Percentiles rank a stretch among this genome's conserved stretches.
These are phyloP conservation scores for fission yeast (Schizosaccharomyces pombe) DNA, from an alignment of 805 yeast species.

Conservation along the genomic window DNA sequence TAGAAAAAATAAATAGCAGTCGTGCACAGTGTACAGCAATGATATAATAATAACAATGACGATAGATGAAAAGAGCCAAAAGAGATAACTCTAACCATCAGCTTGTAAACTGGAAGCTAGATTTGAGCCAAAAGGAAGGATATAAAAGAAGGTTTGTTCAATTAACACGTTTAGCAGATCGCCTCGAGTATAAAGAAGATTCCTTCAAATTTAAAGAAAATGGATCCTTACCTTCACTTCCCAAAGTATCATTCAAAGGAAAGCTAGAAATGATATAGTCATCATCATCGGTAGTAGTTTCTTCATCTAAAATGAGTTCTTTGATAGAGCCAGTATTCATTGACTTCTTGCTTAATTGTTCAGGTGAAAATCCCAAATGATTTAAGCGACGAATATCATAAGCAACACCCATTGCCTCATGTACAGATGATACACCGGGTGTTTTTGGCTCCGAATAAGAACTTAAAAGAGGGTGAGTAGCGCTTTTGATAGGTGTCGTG, in stretches of 20 bases:
- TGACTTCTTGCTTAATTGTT: too few relatives aligned
- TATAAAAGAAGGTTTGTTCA: too few relatives aligned
- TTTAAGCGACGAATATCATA: neutral
- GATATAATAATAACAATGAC: neutral
- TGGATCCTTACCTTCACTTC: neutral
- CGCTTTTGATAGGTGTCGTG: neutral
- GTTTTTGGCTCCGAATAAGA: neutral
- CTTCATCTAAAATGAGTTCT: neutral
- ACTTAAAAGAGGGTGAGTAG: neutral
- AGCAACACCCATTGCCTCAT: conserved; percentile 1
- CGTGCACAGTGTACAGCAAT: neutral
- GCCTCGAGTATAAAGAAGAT: neutral
- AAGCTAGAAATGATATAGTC: neutral
- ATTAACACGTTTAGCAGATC: neutral
- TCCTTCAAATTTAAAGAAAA: neutral
- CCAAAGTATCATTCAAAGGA: neutral
- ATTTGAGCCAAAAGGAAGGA: too few relatives aligned
- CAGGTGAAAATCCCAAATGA: too few relatives aligned
- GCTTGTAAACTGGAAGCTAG: too few relatives aligned
- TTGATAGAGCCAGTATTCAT: neutral
- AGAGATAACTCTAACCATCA: neutral
- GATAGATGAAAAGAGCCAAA: neutral
- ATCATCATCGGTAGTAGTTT: neutral
- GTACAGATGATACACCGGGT: neutral
- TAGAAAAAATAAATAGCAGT: neutral